A percentile compares a stretch with the other conserved stretches of the same genome.
Evolutionary conservation across 257 asterid genomes (phyloP).

Genomic region (Solanum ossicruentum): DNA sequence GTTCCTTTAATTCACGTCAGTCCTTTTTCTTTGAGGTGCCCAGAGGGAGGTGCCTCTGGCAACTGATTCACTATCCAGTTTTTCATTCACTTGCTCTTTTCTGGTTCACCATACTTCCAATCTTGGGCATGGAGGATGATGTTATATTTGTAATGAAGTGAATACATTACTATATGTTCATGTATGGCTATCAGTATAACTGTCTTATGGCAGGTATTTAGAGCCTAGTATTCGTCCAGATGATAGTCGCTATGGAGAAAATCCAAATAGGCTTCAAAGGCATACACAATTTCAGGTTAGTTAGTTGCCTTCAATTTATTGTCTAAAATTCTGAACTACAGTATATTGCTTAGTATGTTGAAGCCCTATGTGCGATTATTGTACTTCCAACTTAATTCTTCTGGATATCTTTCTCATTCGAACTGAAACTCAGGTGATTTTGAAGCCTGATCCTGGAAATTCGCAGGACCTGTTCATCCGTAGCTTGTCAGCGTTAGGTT

Average conservation of each 20-base stretch:
- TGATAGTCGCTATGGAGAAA: slow-evolving; percentile 98
- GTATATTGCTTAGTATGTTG: background rate
- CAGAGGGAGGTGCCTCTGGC: background rate
- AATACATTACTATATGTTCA: background rate
- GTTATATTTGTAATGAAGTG: background rate
- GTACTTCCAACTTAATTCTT: background rate
- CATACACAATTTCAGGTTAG: slow-evolving; percentile 95
- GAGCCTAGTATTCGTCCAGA: slow-evolving; percentile 98
- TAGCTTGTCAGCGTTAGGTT: slow-evolving; percentile 97
- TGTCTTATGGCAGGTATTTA: slow-evolving; percentile 63
- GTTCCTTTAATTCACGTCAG: background rate
- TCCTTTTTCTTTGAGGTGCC: background rate
- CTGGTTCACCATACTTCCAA: background rate
- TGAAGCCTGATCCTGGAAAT: slow-evolving; percentile 99
- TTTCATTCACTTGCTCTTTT: background rate
- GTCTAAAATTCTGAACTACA: background rate
- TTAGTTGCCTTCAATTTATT: background rate
- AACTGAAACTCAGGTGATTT: slow-evolving; percentile 63
- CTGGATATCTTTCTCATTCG: background rate
- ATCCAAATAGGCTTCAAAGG: slow-evolving; percentile 94
- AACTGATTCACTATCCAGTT: background rate
- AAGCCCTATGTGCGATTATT: background rate
- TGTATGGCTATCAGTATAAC: slow-evolving; percentile 16
- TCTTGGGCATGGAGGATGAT: background rate
- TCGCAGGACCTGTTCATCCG: slow-evolving; percentile 91